Evolutionary conservation across 73 alveolate genomes (phyloP).

Genomic region (Tetrahymena borealis): DNA sequence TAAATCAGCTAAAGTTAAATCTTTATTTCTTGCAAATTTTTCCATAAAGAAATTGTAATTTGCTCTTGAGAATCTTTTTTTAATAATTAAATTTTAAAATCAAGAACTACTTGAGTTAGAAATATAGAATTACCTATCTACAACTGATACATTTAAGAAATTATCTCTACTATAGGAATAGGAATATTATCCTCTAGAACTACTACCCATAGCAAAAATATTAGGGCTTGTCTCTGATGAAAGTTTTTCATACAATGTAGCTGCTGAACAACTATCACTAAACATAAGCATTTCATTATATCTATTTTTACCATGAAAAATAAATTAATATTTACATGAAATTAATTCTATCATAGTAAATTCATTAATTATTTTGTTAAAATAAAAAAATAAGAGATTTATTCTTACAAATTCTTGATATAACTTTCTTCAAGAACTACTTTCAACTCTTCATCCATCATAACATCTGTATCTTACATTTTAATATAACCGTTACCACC

Average conservation of each 20-base stretch:
- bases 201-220: not conserved
- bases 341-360: too few relatives aligned
- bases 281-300: conserved; percentile 18
- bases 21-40: not conserved
- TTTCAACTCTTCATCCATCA: conserved; percentile 32
- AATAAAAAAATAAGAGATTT: too few relatives aligned
- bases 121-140: not conserved
- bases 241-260: conserved; percentile 20
- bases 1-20: not conserved
- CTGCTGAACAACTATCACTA: conserved; percentile 37
- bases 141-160: not conserved
- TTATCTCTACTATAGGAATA: not conserved
- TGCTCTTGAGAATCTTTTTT: not conserved
- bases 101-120: not conserved
- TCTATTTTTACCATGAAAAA: not conserved
- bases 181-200: not conserved
- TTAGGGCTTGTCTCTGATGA: not conserved
- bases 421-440: conserved; percentile 10
- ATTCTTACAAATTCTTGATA: not conserved
- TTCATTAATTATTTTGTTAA: too few relatives aligned
- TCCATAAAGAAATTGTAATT: not conserved
- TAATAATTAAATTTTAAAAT: not conserved
- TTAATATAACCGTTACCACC: conserved; percentile 42
- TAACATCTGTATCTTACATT: conserved; percentile 26
- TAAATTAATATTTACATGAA: not conserved